Base-by-base conservation (phyloP, 441 rosid genomes). In the Pelargonium citronellum region DNA sequence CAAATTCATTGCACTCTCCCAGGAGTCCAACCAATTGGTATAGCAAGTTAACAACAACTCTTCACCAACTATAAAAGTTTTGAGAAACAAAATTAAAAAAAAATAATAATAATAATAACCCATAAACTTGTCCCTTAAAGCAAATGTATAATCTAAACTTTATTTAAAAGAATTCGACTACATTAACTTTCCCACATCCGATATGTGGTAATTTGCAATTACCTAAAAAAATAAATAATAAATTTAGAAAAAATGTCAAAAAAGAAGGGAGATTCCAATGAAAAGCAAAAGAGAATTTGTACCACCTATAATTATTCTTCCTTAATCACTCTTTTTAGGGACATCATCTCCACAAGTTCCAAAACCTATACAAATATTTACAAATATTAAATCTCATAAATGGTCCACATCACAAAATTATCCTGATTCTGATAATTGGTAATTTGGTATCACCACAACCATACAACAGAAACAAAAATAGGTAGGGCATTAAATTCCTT, bases 221-320 rank as follows among this genome's bases (percentile, higher is more conserved):
- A n/a, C n/a, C n/a, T n/a, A n/a, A n/a, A n/a, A n/a, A n/a, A n/a
- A n/a, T n/a, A n/a, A n/a, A n/a, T n/a, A n/a, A n/a, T n/a, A n/a
- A n/a, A n/a, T n/a, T n/a, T n/a, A n/a, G n/a, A n/a, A 66, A 55
- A 58, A 65, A 49, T 60, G 22, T 43, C 16, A 13, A 15, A 44
- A 44, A n/a, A 3, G 4, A n/a, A 3, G 13, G 57, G 19, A 49
- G 57, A 49, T 49, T 49, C 57, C 12, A n/a, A 49, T 5, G n/a
- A 49, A 49, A 49, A 49, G 39, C 5, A 72, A 43, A 67, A 16
- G 46, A 74, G 75, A 71, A 78, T 49, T 64, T 68, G 66, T 71
- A 10, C 81, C 70, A 12, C 77, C 63, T 65, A 65, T 41, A 20
- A 15, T 17, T 71, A 71, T 71, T 74, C 81, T 66, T 69, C 76